Conservation (phyloP, 106 monocot genomes). For the Iris macrosiphon region DNA sequence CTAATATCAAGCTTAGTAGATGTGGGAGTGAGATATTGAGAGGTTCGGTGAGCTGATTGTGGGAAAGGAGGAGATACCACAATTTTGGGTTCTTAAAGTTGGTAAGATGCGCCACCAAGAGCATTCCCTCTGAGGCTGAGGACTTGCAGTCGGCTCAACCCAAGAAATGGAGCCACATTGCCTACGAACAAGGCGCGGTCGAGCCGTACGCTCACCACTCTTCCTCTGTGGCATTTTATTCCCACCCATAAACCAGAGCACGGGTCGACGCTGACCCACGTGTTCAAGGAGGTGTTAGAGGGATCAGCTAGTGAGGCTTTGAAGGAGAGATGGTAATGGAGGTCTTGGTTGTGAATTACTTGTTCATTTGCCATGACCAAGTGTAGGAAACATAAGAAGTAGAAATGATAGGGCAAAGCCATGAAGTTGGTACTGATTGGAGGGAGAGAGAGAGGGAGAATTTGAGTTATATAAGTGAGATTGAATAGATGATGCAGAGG, state of each 20-base stretch:
- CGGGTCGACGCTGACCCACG: slow-evolving; percentile 30
- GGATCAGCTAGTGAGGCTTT: slow-evolving; percentile 26
- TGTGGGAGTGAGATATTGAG: slow-evolving; percentile 22
- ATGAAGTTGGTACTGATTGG: not conserved
- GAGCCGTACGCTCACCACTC: slow-evolving; percentile 20
- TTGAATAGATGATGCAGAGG: too few species aligned
- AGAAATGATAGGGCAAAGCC: too few species aligned
- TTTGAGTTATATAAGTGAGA: not conserved
- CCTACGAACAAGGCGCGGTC: slow-evolving; percentile 22
- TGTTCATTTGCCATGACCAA: slow-evolving; percentile 1
- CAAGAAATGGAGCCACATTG: slow-evolving; percentile 12
- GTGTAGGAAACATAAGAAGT: too few species aligned
- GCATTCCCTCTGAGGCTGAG: slow-evolving; percentile 33
- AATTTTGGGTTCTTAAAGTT: slow-evolving; percentile 17
- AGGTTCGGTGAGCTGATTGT: slow-evolving; percentile 23
- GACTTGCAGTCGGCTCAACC: slow-evolving; percentile 13
- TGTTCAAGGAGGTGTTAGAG: not conserved
- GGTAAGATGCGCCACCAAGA: slow-evolving; percentile 16
- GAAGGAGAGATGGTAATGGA: slow-evolving; percentile 26
- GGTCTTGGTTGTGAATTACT: slow-evolving; percentile 13
- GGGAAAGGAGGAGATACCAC: slow-evolving; percentile 26
- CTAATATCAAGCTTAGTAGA: slow-evolving; percentile 19
- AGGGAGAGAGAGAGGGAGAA: not conserved
- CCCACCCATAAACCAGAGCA: slow-evolving; percentile 42
- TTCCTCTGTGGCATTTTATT: slow-evolving; percentile 15